Conservation (phyloP, 1,139 yeast species). For the Zygosaccharomyces sapae region DNA sequence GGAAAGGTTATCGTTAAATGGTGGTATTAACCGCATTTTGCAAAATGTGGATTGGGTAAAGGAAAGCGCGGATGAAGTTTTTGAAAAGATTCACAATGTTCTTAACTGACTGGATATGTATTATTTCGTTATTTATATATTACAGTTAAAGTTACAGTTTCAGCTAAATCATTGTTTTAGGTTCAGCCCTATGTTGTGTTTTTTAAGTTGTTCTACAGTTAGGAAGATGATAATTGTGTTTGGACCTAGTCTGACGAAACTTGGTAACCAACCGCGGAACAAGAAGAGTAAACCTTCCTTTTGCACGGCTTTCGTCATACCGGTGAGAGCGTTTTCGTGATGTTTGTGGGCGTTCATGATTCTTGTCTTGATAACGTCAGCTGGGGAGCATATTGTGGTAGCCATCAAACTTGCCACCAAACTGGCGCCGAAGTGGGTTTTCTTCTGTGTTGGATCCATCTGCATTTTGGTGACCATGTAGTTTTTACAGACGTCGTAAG, state of each 20-base stretch:
- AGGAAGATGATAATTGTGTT: constrained; percentile 83
- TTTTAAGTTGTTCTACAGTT: constrained; percentile 72
- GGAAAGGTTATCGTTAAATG: constrained; percentile 1
- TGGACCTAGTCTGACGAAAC: constrained; percentile 82
- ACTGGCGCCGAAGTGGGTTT: constrained; percentile 76
- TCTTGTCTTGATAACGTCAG: constrained; percentile 84
- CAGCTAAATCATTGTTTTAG: not conserved
- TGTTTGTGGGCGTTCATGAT: constrained; percentile 68
- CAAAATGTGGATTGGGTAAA: constrained; percentile 35
- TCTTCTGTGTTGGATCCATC: constrained; percentile 57
- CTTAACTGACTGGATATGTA: constrained; percentile 7
- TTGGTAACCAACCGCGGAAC: constrained; percentile 90
- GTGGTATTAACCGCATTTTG: constrained; percentile 28
- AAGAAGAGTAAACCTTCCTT: constrained; percentile 72
- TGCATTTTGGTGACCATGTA: constrained; percentile 49
- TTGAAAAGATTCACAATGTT: constrained; percentile 33
- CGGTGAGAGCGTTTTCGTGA: constrained; percentile 47
- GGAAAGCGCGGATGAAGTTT: constrained; percentile 34
- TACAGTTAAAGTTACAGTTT: not conserved
- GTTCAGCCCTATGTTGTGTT: constrained; percentile 45
- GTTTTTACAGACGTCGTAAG: constrained; percentile 73
- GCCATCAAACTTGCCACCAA: constrained; percentile 80
- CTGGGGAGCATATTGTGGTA: constrained; percentile 88
- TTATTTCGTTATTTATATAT: not conserved
- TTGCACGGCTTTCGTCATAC: constrained; percentile 54